These are phyloP conservation scores for Naegleria lovaniensis DNA, from an alignment of 208 protist genomes.

Conservation along the genomic window DNA sequence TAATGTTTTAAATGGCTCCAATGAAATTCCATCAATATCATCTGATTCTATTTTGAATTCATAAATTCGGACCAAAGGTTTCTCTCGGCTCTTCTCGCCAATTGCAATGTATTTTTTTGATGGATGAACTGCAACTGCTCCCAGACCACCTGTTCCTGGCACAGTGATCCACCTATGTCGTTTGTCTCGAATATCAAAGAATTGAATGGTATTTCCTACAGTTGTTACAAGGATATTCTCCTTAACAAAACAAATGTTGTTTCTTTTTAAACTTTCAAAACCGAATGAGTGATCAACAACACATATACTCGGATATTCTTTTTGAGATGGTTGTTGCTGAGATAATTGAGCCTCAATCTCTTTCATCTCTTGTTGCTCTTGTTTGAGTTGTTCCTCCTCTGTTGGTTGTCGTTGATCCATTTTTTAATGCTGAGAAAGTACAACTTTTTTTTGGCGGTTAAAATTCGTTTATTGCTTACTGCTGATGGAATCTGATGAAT, in stretches of 20 bases:
- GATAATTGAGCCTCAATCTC: background rate
- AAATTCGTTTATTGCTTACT: too few relatives aligned
- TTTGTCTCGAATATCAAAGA: background rate
- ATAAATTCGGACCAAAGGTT: slow-evolving; percentile 68
- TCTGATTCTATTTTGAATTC: background rate
- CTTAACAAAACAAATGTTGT: slow-evolving; percentile 35
- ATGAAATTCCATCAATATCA: slow-evolving; percentile 54
- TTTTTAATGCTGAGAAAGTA: too few relatives aligned
- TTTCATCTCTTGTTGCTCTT: background rate
- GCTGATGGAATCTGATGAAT: background rate
- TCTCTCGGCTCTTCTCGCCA: slow-evolving; percentile 58
- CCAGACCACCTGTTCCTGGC: background rate
- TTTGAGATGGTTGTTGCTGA: background rate
- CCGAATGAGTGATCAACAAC: slow-evolving; percentile 29
- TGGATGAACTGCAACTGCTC: slow-evolving; percentile 49
- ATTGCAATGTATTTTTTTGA: slow-evolving; percentile 63
- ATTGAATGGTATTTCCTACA: slow-evolving; percentile 25
- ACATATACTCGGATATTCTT: background rate
- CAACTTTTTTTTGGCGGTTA: too few relatives aligned
- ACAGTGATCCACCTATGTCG: background rate
- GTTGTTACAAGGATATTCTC: background rate
- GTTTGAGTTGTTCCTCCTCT: background rate
- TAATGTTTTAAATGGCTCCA: slow-evolving; percentile 55
- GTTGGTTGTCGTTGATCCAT: too few relatives aligned
- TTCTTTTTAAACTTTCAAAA: slow-evolving; percentile 28